Percentiles rank a stretch among this genome's conserved stretches.
Conservation (phyloP, 2,329 filamentous ascomycete genomes). For the Diaporthe ilicicola region DNA sequence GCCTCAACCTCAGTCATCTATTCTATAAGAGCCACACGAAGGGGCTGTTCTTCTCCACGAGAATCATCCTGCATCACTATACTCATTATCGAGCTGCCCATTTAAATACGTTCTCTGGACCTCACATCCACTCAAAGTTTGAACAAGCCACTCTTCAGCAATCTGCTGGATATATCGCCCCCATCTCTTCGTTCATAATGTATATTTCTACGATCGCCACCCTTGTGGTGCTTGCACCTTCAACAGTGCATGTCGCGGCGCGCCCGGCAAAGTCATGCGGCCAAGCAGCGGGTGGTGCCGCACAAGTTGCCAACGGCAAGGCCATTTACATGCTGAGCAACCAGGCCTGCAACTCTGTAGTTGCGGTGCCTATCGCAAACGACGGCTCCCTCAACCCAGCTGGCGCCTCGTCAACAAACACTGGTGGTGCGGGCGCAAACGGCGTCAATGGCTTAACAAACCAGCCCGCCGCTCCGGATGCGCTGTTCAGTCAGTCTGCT, state of each 20-base stretch:
- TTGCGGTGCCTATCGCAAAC: slow-evolving; percentile 55
- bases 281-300: not conserved
- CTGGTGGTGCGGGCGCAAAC: slow-evolving; percentile 56
- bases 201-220: not conserved
- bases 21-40: not conserved
- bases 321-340: slow-evolving; percentile 68
- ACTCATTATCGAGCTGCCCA: not conserved
- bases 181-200: not conserved
- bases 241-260: not conserved
- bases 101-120: no score
- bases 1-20: no score
- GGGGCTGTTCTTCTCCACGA: not conserved
- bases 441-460: slow-evolving; percentile 48
- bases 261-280: slow-evolving; percentile 1
- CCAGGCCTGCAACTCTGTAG: slow-evolving; percentile 55
- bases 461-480: slow-evolving; percentile 55
- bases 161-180: slow-evolving; percentile 5
- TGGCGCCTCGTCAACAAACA: slow-evolving; percentile 50
- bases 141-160: not conserved
- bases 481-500: slow-evolving; percentile 59
- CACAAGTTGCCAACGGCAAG: slow-evolving; percentile 42
- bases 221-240: not conserved
- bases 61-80: not conserved
- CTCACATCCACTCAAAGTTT: not conserved
- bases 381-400: slow-evolving; percentile 54